These are phyloP conservation scores for Neurospora sp. DNA, from an alignment of 2,329 filamentous ascomycete genomes.

Conservation along the genomic window DNA sequence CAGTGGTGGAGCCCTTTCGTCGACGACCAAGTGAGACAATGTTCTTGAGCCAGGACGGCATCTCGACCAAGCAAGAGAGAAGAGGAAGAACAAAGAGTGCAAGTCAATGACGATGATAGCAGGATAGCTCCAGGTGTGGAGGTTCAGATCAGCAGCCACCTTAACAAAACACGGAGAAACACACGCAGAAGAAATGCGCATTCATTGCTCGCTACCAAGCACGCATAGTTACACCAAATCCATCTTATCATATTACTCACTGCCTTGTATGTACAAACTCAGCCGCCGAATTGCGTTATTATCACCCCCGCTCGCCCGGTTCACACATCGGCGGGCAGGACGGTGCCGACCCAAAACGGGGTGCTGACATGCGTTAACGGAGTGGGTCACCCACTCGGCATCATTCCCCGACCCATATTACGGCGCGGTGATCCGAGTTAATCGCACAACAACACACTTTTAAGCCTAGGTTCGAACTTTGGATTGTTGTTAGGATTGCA, in stretches of 20 bases:
- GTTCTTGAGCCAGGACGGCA: background rate
- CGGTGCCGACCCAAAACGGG: background rate
- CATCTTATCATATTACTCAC: background rate
- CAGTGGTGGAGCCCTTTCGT: background rate
- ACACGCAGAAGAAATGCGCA: background rate
- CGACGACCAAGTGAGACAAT: background rate
- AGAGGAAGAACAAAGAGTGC: background rate
- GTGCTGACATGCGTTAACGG: background rate
- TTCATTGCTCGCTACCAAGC: background rate
- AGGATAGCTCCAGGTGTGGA: background rate
- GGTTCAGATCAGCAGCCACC: background rate
- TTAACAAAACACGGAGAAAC: background rate
- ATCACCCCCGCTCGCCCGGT: background rate
- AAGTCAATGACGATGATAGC: background rate
- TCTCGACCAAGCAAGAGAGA: background rate
- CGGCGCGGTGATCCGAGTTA: background rate
- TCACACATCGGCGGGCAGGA: background rate
- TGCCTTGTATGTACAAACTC: background rate
- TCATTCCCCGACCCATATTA: background rate
- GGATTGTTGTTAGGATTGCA: background rate
- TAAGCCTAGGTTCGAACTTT: background rate
- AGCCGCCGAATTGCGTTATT: background rate
- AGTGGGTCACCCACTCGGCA: background rate
- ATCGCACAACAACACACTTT: background rate
- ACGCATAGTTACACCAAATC: background rate